These are phyloP conservation scores for Plasmodium ovale DNA, from an alignment of 169 alveolate genomes.

Conservation along the genomic window DNA sequence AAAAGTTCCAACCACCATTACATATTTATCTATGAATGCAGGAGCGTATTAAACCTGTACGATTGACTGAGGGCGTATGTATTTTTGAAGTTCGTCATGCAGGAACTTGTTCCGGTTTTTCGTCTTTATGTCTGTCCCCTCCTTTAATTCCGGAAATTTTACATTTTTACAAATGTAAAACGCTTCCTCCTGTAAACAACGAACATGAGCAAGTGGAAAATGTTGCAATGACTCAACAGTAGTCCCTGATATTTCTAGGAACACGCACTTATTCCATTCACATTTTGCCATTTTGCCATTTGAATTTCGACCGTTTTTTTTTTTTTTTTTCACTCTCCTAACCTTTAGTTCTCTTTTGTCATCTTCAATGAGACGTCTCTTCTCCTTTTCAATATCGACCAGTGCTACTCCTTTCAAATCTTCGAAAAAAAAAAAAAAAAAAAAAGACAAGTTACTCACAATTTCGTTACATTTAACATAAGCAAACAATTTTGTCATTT, in stretches of 20 bases:
- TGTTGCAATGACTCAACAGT: not conserved
- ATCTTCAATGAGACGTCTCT: slow-evolving; percentile 23
- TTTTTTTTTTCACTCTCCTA: not conserved
- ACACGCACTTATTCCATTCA: not conserved
- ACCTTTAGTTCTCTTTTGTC: slow-evolving; percentile 46
- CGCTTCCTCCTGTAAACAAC: slow-evolving; percentile 11
- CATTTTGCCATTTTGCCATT: too few species aligned
- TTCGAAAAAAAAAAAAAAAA: slow-evolving; percentile 11
- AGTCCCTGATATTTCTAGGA: not conserved
- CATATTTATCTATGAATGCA: not conserved
- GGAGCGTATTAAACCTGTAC: not conserved
- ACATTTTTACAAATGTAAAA: slow-evolving; percentile 49
- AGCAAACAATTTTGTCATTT: not conserved
- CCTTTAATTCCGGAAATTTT: slow-evolving; percentile 42
- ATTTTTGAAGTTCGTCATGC: slow-evolving; percentile 34
- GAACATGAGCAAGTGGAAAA: not conserved
- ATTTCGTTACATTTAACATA: not conserved
- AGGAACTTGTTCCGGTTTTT: slow-evolving; percentile 7
- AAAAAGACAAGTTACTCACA: not conserved
- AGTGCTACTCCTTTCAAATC: slow-evolving; percentile 7
- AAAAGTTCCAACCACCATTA: not conserved
- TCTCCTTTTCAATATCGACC: slow-evolving; percentile 46
- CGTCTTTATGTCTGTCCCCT: not conserved
- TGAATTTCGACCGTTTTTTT: not conserved
- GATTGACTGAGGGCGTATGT: not conserved